Evolutionary conservation across 148 eudicot genomes (phyloP).

Genomic region (Nepenthes mirabilis): DNA sequence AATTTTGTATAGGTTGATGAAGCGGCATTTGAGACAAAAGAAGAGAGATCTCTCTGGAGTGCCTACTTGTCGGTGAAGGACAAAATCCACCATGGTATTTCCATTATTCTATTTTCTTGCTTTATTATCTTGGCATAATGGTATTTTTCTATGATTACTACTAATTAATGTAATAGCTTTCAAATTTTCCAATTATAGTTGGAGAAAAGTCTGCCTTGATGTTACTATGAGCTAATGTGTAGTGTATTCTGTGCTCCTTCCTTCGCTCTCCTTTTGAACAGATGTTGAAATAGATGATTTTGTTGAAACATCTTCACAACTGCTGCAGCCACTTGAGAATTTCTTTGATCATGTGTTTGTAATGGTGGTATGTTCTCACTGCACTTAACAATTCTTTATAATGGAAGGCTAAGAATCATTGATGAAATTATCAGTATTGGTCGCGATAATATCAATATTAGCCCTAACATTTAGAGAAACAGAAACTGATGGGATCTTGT

Average conservation of each 20-base stretch:
- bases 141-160: too few relatives aligned
- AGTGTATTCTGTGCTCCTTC: neutral
- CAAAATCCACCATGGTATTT: slow-evolving; percentile 59
- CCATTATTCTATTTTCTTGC: neutral
- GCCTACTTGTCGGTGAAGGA: slow-evolving; percentile 58
- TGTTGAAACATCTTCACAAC: slow-evolving; percentile 48
- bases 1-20: slow-evolving; percentile 58
- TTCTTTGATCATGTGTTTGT: slow-evolving; percentile 90
- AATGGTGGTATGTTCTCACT: slow-evolving; percentile 78
- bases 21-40: slow-evolving; percentile 55
- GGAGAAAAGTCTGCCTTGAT: too few relatives aligned
- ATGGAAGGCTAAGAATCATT: too few relatives aligned
- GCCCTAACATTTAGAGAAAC: too few relatives aligned
- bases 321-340: slow-evolving; percentile 73
- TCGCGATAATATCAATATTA: too few relatives aligned
- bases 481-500: too few relatives aligned
- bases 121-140: neutral
- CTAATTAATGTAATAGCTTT: too few relatives aligned
- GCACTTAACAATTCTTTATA: neutral
- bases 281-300: slow-evolving; percentile 81
- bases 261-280: slow-evolving; percentile 11
- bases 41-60: slow-evolving; percentile 74
- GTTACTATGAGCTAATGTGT: too few relatives aligned
- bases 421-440: too few relatives aligned
- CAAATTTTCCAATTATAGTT: too few relatives aligned